Evolutionary conservation across 495 filamentous ascomycete genomes (phyloP), one percentile per base, ranked within the genome.

Genomic region (Trypethelium eluteriae): DNA sequence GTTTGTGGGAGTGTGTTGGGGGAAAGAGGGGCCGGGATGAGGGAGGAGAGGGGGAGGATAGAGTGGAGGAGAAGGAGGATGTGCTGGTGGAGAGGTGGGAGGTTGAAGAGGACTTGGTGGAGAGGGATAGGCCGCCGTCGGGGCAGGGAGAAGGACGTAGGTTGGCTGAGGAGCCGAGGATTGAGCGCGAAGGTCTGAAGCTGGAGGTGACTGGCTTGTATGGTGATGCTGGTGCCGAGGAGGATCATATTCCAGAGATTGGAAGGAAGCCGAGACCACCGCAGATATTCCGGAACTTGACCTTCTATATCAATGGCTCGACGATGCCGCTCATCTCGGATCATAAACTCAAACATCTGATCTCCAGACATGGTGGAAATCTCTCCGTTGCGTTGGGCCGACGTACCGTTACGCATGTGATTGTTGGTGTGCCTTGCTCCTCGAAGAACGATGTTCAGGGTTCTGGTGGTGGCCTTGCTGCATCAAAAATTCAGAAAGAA

Each of bases 241-340:
- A 34, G 36, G 32, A 36, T 59, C 5, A 32, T 6, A 32, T 10
- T 36, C 25, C 36, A 7, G 53, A 35, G n/a, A 36, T 35, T 9
- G 53, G n/a, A 63, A 14, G n/a, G 38, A 63, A 59, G 53, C 56
- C 39, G n/a, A 65, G 34, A 62, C 38, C 67, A 14, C 49, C 68
- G 34, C 79, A 75, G 64, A 82, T 96, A 65, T 90, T 96, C 74
- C 71, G 81, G 61, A 82, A 83, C 18, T 78, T 90, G 36, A 83
- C 81, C 34, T 82, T 98, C 74, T 94, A 94, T 78, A 83, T 98
- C 77, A 96, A 96, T 77, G 93, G 92, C 64, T 89, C 89, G 63
- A 96, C 91, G 1, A 79, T 86, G 63, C 91, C 93, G 5, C 71
- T 83, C 14, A 83, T 98, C 57, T 92, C 89, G 0, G 93, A 98